Base-by-base conservation (phyloP, 2,329 filamentous ascomycete species). In the Aplosporella prunicola region DNA sequence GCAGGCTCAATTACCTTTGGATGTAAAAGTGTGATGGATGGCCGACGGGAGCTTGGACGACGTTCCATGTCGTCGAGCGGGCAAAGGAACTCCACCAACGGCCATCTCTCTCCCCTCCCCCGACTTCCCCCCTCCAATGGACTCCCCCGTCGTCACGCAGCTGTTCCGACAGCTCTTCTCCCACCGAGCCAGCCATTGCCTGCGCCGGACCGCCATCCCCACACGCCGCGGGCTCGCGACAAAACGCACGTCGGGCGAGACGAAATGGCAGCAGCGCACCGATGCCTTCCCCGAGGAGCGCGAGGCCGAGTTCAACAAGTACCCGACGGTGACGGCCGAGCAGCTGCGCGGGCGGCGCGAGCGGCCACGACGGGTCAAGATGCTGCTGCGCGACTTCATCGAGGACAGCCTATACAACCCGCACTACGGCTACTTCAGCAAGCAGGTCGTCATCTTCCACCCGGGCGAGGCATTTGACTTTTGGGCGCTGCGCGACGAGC, bases 331-430 rank as follows among this genome's bases (percentile, higher is more conserved):
- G 32, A 93, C 87, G 7, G 76, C 86, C n/a, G 72, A 81, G 46
- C 79, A 86, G 44, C 66, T 98, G 47, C 78, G 80, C 48, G 67
- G 62, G 47, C 72, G 82, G 37, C 78, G 67, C 36, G 80, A 93
- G 55, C 71, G 91, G 52, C 91, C 91, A 29, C 76, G 75, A 53
- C 74, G 82, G 58, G 88, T 94, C 48, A 95, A 94, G 74, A 98
- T 98, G 91, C 66, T 95, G 53, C 83, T 93, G 57, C 76, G 93
- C 47, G 93, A 98, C 69, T 98, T 98, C 56, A 91, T 98, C 55
- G 91, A 98, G 60, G 88, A 95, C 64, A 91, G 85, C 56, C 66
- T 95, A 10, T 96, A 96, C 58, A 95, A 96, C 55, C 87, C 87
- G 0, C 72, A 85, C 48, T 96, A 95, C 56, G 88, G 89, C 49